These are phyloP conservation scores for Scedosporium aurantiacum DNA, from an alignment of 2,329 filamentous ascomycete genomes.

Conservation along the genomic window DNA sequence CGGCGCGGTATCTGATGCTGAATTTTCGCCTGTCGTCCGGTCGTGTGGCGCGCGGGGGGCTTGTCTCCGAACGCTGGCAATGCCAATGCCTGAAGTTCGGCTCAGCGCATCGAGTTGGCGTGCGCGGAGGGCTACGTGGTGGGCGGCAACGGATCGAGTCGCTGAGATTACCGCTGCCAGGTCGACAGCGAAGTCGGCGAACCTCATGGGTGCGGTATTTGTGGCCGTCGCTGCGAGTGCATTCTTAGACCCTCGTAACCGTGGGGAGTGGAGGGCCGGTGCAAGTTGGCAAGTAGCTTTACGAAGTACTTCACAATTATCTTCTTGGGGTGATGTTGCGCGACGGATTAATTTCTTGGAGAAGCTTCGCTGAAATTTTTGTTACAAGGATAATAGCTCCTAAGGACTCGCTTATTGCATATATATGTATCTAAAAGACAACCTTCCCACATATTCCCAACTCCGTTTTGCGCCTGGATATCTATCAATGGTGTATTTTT, in stretches of 20 bases:
- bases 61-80: slow-evolving; percentile 23
- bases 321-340: neutral
- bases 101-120: slow-evolving; percentile 41
- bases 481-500: neutral
- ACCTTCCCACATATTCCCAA: neutral
- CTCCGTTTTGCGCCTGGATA: neutral
- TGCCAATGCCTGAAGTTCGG: slow-evolving; percentile 34
- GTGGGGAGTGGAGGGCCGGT: neutral
- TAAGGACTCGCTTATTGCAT: neutral
- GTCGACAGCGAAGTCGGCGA: slow-evolving; percentile 58
- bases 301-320: neutral
- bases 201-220: slow-evolving; percentile 32
- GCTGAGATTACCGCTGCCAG: slow-evolving; percentile 59
- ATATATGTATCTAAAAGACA: slow-evolving; percentile 2
- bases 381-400: neutral
- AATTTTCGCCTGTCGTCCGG: neutral
- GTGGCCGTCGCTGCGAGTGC: neutral
- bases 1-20: neutral
- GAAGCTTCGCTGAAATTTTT: neutral
- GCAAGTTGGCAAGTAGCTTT: neutral
- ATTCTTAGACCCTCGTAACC: neutral
- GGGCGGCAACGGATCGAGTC: slow-evolving; percentile 54
- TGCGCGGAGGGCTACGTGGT: slow-evolving; percentile 47
- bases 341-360: neutral
- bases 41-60: slow-evolving; percentile 2